A percentile compares a stretch with the other conserved stretches of the same genome.
These are phyloP conservation scores for Amaranthus hypochondriacus DNA, from an alignment of 148 eudicot species.

Conservation along the genomic window DNA sequence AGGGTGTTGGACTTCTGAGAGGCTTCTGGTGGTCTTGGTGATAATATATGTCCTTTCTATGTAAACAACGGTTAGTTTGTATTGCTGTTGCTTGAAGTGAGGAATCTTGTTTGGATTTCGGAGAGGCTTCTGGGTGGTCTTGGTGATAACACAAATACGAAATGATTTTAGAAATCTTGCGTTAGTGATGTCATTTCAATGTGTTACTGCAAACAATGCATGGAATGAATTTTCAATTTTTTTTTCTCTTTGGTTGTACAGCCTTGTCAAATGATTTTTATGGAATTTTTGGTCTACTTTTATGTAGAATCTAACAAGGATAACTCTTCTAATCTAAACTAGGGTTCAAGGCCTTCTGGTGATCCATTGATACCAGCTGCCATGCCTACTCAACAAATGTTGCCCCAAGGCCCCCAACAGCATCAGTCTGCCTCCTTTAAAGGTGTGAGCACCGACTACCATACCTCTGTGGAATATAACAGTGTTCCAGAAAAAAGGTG, in stretches of 20 bases:
- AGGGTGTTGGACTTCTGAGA: too few relatives aligned
- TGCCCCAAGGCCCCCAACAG: conserved; percentile 37
- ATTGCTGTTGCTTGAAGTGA: too few relatives aligned
- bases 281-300: background rate
- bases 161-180: background rate
- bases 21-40: too few relatives aligned
- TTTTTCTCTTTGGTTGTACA: background rate
- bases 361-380: conserved; percentile 41
- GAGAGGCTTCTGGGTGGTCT: too few relatives aligned
- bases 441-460: conserved; percentile 50
- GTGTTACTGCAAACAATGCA: background rate
- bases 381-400: conserved; percentile 42
- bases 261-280: background rate
- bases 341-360: conserved; percentile 54
- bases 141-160: too few relatives aligned
- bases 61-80: too few relatives aligned
- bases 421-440: conserved; percentile 55
- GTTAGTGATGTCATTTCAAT: background rate
- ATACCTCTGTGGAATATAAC: conserved; percentile 47
- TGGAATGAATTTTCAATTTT: background rate
- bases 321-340: conserved; percentile 17
- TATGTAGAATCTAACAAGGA: background rate
- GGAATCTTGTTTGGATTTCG: too few relatives aligned
- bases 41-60: too few relatives aligned
- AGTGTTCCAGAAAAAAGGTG: conserved; percentile 48